phyloP scores from a whole-genome alignment of 1,139 yeast species.

The Geotrichum candidum region DNA sequence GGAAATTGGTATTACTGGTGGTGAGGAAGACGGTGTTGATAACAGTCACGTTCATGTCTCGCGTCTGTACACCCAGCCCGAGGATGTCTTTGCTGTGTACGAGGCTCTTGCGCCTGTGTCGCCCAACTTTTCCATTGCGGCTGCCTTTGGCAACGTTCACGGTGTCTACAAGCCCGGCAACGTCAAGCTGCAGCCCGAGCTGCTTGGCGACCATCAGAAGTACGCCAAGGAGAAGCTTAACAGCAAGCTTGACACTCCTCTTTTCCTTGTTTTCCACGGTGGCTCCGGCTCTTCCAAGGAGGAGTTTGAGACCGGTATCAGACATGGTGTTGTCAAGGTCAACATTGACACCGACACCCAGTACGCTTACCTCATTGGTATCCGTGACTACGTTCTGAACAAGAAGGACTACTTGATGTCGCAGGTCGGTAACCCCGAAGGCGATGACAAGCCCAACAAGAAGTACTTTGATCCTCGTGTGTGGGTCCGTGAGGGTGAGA shows the following conservation, averaged over 20 bases:
- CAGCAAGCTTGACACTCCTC: conserved; percentile 59
- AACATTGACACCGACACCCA: conserved; percentile 99
- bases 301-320: conserved; percentile 88
- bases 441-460: conserved; percentile 94
- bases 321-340: conserved; percentile 95
- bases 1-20: conserved; percentile 99
- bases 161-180: conserved; percentile 99
- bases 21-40: conserved; percentile 99
- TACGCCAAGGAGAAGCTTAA: conserved; percentile 60
- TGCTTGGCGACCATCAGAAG: conserved; percentile 91
- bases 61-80: conserved; percentile 87
- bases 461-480: conserved; percentile 99
- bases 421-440: conserved; percentile 98
- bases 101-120: conserved; percentile 84
- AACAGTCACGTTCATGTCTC: conserved; percentile 87
- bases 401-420: conserved; percentile 89
- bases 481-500: conserved; percentile 99
- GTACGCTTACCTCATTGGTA: conserved; percentile 92
- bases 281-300: conserved; percentile 95
- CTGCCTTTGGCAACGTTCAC: conserved; percentile 98
- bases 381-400: conserved; percentile 90
- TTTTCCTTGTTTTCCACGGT: conserved; percentile 98
- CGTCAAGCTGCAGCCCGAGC: conserved; percentile 86
- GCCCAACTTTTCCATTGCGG: conserved; percentile 98
- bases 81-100: conserved; percentile 87